Percentiles rank a stretch among this genome's conserved stretches.
Evolutionary conservation across 2,329 filamentous ascomycete genomes (phyloP).

Genomic region (Paramyrothecium sp.): DNA sequence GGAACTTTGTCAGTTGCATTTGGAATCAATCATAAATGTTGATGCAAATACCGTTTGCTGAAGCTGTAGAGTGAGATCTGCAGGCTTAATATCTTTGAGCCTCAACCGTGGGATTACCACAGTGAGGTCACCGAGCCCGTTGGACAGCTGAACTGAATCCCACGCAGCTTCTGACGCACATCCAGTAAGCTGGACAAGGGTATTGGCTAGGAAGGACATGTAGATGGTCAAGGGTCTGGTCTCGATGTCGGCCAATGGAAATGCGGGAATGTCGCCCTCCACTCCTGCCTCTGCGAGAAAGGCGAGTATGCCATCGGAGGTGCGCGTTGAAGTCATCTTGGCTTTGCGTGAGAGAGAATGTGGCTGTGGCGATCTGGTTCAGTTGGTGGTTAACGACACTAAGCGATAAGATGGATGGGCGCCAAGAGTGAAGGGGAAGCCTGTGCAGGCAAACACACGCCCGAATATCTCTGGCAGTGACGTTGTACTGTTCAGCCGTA

Average conservation of each 20-base stretch:
- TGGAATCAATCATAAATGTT: neutral
- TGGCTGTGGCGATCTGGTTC: neutral
- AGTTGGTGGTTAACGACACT: neutral
- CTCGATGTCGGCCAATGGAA: neutral
- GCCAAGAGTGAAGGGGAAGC: neutral
- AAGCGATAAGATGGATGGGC: neutral
- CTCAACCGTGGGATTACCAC: constrained; percentile 21
- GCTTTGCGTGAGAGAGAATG: neutral
- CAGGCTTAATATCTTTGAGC: constrained; percentile 8
- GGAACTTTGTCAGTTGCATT: constrained; percentile 7
- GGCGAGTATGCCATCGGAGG: neutral
- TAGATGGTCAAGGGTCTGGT: neutral
- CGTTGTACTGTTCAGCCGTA: no score
- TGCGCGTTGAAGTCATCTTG: neutral
- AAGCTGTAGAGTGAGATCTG: constrained; percentile 17
- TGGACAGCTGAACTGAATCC: constrained; percentile 22
- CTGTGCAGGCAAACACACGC: neutral
- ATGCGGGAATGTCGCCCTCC: neutral
- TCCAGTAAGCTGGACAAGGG: neutral
- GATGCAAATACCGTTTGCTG: constrained; percentile 11
- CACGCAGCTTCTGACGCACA: neutral
- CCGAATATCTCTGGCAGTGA: neutral
- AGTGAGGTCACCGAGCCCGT: constrained; percentile 20
- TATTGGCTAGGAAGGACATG: neutral
- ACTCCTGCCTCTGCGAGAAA: neutral